Percentiles rank a stretch among this genome's conserved stretches.
Conservation (phyloP, 179 eudicot genomes). For the Beta corolliflora region DNA sequence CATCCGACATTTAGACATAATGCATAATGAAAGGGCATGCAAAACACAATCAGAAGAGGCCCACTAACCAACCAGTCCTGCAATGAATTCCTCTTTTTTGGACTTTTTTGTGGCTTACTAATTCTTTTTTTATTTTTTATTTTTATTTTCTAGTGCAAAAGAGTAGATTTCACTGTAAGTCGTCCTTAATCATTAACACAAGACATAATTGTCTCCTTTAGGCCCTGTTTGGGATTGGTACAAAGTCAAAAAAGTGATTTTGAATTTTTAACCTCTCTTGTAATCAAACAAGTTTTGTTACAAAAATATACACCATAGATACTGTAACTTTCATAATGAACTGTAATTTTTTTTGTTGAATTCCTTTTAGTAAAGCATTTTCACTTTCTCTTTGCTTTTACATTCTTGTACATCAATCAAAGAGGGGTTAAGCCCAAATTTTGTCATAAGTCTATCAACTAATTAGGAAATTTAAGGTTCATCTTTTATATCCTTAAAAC, state of each 20-base stretch:
- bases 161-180: constrained; percentile 36
- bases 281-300: constrained; percentile 11
- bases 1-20: constrained; percentile 58
- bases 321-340: not conserved
- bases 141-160: constrained; percentile 9
- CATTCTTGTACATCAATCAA: not conserved
- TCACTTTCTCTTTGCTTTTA: not conserved
- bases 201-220: constrained; percentile 25
- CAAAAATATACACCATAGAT: not conserved
- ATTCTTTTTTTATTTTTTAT: not conserved
- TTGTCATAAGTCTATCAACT: no score
- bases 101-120: not conserved
- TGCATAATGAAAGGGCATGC: constrained; percentile 46
- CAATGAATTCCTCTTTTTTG: constrained; percentile 30
- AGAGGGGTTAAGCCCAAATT: no score
- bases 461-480: no score
- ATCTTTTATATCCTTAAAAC: no score
- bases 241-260: constrained; percentile 34
- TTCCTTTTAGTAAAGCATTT: not conserved
- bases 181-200: constrained; percentile 32
- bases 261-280: constrained; percentile 14
- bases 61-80: constrained; percentile 44
- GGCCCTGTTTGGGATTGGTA: constrained; percentile 21
- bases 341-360: not conserved
- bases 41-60: constrained; percentile 52